Evolutionary conservation across 1,284 basidiomycete genomes (phyloP).

Genomic region (Gomphus bonarii): DNA sequence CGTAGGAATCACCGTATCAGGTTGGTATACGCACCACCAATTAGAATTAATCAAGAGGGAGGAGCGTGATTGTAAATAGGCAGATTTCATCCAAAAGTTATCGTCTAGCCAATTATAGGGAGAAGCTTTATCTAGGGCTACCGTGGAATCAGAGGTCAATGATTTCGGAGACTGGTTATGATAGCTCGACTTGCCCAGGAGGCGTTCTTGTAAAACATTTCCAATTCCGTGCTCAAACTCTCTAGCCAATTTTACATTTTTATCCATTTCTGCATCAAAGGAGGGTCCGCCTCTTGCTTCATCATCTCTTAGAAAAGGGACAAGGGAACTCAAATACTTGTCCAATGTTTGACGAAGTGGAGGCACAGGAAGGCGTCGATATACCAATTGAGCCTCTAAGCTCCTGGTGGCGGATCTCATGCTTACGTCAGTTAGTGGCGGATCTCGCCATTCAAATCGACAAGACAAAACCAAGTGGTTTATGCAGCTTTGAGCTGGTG

Average conservation of each 20-base stretch:
- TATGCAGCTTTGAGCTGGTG: no score
- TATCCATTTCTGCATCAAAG: conserved; percentile 46
- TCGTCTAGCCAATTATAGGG: conserved; percentile 95
- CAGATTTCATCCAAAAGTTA: conserved; percentile 85
- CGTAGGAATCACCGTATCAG: conserved; percentile 34
- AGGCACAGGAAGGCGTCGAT: conserved; percentile 79
- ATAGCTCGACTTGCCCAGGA: conserved; percentile 49
- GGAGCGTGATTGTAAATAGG: conserved; percentile 85
- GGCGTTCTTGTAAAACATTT: conserved; percentile 62
- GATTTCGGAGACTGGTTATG: conserved; percentile 6
- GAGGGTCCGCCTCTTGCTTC: conserved; percentile 47
- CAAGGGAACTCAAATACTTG: conserved; percentile 71
- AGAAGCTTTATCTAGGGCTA: conserved; percentile 79
- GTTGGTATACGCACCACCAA: conserved; percentile 88
- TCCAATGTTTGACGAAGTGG: conserved; percentile 69
- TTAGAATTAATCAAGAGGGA: conserved; percentile 90
- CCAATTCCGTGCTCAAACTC: conserved; percentile 75
- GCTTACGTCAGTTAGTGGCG: neutral
- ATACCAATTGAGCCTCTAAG: conserved; percentile 13
- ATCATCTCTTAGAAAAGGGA: conserved; percentile 73
- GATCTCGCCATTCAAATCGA: no score
- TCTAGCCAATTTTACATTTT: conserved; percentile 54
- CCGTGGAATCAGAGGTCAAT: conserved; percentile 1
- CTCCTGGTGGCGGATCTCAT: neutral
- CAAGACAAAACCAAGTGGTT: no score